Evolutionary conservation across 129 eudicot genomes (phyloP).

Genomic region (Flaveria brownii): DNA sequence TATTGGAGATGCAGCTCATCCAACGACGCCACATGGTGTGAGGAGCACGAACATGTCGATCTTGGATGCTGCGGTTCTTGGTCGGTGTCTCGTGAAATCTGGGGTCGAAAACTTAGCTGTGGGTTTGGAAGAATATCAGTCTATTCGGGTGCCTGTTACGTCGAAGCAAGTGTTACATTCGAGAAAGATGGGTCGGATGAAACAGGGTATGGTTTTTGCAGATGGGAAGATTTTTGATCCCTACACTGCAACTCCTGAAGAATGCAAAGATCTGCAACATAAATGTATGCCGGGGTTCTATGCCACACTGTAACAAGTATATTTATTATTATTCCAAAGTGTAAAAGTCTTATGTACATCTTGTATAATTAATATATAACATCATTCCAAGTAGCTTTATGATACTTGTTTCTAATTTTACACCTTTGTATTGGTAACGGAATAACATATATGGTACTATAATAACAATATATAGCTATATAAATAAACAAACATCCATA

Average conservation of each 20-base stretch:
- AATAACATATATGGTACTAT: too few species aligned
- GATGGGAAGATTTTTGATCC: slow-evolving; percentile 57
- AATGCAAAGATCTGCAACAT: slow-evolving; percentile 48
- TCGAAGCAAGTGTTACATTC: slow-evolving; percentile 72
- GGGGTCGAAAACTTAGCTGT: slow-evolving; percentile 46
- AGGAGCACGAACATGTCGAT: slow-evolving; percentile 96
- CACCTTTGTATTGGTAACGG: too few species aligned
- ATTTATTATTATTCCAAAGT: too few species aligned
- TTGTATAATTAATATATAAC: too few species aligned
- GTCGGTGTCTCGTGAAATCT: slow-evolving; percentile 64
- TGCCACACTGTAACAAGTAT: too few species aligned
- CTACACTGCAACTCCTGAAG: slow-evolving; percentile 40
- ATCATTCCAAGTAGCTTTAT: too few species aligned
- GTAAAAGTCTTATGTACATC: too few species aligned
- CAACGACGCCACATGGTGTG: slow-evolving; percentile 84
- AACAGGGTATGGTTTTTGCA: slow-evolving; percentile 56
- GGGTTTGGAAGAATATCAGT: slow-evolving; percentile 62
- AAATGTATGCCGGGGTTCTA: too few species aligned
- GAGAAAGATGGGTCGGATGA: slow-evolving; percentile 60
- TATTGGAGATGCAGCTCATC: slow-evolving; percentile 91
- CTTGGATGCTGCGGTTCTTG: slow-evolving; percentile 77
- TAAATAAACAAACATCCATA: too few species aligned
- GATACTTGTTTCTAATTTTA: too few species aligned
- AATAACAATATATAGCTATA: too few species aligned
- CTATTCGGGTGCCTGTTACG: slow-evolving; percentile 53